phyloP scores from a whole-genome alignment of 1,284 basidiomycete genomes.

The Tylopilus sp. region DNA sequence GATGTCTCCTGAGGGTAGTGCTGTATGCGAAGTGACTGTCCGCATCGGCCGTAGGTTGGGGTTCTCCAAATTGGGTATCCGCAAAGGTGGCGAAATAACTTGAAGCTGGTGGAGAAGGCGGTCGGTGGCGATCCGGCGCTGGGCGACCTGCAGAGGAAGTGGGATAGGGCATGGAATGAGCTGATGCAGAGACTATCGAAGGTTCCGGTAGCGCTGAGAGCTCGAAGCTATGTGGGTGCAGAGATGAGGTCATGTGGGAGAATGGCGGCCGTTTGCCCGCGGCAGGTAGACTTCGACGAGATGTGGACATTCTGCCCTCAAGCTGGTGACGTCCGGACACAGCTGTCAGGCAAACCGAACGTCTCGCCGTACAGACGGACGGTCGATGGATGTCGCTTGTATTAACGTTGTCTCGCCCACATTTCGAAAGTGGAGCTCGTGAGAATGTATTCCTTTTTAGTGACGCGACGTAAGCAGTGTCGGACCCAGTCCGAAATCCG shows the following conservation, averaged over 20 bases:
- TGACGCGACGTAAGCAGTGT: neutral
- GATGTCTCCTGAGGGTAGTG: conserved; percentile 72
- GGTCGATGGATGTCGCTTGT: neutral
- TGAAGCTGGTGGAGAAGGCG: conserved; percentile 69
- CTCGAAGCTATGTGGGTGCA: conserved; percentile 12
- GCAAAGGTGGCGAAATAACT: conserved; percentile 65
- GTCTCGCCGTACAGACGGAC: neutral
- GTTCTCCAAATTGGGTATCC: conserved; percentile 45
- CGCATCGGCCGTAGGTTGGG: conserved; percentile 58
- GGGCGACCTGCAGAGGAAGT: conserved; percentile 9
- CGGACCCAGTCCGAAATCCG: neutral
- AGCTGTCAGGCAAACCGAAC: neutral
- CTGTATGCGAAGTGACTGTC: conserved; percentile 77
- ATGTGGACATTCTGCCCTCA: conserved; percentile 24
- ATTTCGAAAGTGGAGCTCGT: neutral
- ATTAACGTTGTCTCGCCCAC: neutral
- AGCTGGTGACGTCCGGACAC: neutral
- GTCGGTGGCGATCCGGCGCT: conserved; percentile 31
- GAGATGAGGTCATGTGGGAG: conserved; percentile 9
- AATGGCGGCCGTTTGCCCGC: conserved; percentile 20
- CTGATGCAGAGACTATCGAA: conserved; percentile 20
- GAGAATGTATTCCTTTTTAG: conserved; percentile 21
- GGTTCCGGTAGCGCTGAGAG: conserved; percentile 14
- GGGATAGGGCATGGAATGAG: conserved; percentile 20
- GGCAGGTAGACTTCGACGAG: conserved; percentile 22